Base-by-base conservation (phyloP, 352 stramenopile species). In the Pythium monospermum region DNA sequence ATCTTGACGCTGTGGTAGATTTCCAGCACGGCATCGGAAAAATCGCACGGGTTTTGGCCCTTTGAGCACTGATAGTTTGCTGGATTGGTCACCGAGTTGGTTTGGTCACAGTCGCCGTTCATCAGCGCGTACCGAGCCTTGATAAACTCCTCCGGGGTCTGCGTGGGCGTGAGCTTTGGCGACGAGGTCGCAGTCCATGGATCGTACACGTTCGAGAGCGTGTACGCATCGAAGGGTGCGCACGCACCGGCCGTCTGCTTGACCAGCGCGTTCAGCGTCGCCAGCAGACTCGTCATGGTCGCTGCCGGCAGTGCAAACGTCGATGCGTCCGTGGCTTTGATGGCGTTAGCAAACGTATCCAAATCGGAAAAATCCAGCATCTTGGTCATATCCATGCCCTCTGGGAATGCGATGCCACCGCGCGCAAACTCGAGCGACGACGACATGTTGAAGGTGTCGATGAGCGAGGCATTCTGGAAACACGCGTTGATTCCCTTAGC, bases 401-500 rank as follows among this genome's bases (percentile, higher is more conserved):
- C 38, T 0, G 77, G 77, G 53, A 89, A 86, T 0, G 71, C 25
- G 30, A 89, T 74, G 6, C 68, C 73, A 51, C 75, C 72, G 2
- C 62, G 61, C n/a, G 76, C 76, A 55, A 89, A 89, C 12, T 67
- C 50, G 37, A 89, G 70, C 12, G 71, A 73, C 21, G 50, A 57
- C 8, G 63, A 68, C 25, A 89, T 50, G 38, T 86, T 75, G 47
- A 89, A 69, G 25, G 64, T 75, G 8, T 83, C 71, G 21, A 89
- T 54, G 19, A 89, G 66, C 27, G 73, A 84, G 37, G 70, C 53
- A 47, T 85, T 81, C 12, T 64, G 35, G 47, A 89, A 89, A 35
- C 77, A 89, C 1, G 77, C 70, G 56, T 89, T 76, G 23, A 81
- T 50, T 1, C 55, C 59, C 33, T 82, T 70, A 13, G 64, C 76